phyloP scores from a whole-genome alignment of 768 basidiomycete genomes.

The Suillus subalutaceus region DNA sequence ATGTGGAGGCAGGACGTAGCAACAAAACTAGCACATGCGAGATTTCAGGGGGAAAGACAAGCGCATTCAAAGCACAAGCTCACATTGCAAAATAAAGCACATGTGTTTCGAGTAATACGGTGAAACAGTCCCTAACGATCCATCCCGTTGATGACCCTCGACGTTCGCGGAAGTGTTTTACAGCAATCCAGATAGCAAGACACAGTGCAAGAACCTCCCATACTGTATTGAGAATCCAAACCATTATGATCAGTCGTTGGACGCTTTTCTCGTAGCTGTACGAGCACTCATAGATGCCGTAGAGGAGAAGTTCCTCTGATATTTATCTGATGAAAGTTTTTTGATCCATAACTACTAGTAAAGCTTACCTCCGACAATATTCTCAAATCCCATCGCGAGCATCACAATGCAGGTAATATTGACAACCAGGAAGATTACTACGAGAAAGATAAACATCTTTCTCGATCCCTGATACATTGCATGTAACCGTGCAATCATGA shows the following conservation, averaged over 20 bases:
- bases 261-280: not conserved
- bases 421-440: not conserved
- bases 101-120: not conserved
- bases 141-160: not conserved
- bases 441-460: constrained; percentile 1
- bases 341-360: not conserved
- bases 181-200: not conserved
- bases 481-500: not conserved
- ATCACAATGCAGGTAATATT: not conserved
- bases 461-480: not conserved
- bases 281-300: not conserved
- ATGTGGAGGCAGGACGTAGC: not conserved
- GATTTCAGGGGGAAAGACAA: not conserved
- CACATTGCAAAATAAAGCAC: not conserved
- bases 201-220: not conserved
- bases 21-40: not conserved
- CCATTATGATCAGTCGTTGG: not conserved
- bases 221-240: not conserved
- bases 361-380: not conserved
- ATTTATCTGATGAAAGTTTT: not conserved
- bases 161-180: not conserved
- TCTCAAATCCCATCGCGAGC: not conserved
- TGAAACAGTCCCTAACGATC: not conserved
- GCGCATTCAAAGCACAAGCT: not conserved
- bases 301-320: not conserved